Evolutionary conservation across 345 rosid species (phyloP).

Genomic region (Brassica rapa): DNA sequence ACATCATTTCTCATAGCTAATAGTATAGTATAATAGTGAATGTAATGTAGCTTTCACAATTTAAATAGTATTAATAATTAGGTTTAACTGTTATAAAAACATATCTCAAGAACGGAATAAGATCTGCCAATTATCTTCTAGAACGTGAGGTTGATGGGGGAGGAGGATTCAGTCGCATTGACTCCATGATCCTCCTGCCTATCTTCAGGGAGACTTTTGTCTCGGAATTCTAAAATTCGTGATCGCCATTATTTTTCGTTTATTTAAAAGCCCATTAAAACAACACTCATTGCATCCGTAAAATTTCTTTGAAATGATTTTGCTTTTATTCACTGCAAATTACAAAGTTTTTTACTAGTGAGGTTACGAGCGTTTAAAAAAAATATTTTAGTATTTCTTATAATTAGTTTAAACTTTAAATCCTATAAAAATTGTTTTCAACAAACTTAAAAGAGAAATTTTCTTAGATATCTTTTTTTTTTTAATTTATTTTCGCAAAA

Average conservation of each 20-base stretch:
- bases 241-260: constrained; percentile 8
- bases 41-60: background rate
- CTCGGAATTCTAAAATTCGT: background rate
- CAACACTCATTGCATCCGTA: background rate
- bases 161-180: constrained; percentile 28
- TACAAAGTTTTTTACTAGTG: no score
- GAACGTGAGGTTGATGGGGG: constrained; percentile 15
- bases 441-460: no score
- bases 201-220: constrained; percentile 17
- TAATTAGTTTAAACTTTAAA: no score
- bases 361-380: no score
- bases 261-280: no score
- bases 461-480: no score
- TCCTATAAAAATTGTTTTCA: no score
- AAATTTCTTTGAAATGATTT: background rate
- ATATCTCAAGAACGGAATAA: constrained; percentile 7
- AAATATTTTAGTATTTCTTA: no score
- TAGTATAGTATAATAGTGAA: constrained; percentile 30
- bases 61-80: background rate
- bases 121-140: constrained; percentile 27
- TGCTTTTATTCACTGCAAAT: background rate
- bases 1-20: constrained; percentile 1
- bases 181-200: constrained; percentile 32
- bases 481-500: no score
- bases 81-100: constrained; percentile 7